These are phyloP conservation scores for Tuber borchii DNA, from an alignment of 495 filamentous ascomycete genomes.

Conservation along the genomic window DNA sequence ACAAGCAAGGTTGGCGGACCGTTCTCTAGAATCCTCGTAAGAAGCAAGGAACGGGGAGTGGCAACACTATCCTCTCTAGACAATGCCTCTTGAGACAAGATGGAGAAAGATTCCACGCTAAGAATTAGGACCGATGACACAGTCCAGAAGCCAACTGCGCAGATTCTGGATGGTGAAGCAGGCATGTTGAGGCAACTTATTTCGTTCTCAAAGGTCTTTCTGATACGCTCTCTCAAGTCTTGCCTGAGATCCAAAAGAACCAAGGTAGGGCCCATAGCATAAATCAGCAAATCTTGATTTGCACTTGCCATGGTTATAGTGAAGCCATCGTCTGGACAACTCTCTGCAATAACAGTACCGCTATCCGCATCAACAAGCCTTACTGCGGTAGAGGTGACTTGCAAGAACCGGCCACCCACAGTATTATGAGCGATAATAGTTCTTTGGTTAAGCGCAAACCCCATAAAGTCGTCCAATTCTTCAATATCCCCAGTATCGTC, in stretches of 20 bases:
- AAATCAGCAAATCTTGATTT: slow-evolving; percentile 59
- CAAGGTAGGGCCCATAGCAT: slow-evolving; percentile 64
- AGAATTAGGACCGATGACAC: slow-evolving; percentile 67
- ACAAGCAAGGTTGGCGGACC: slow-evolving; percentile 66
- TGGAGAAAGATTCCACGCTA: slow-evolving; percentile 56
- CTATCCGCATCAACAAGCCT: slow-evolving; percentile 61
- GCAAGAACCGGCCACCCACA: slow-evolving; percentile 58
- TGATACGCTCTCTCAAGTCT: slow-evolving; percentile 53
- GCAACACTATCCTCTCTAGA: slow-evolving; percentile 50
- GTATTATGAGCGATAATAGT: slow-evolving; percentile 69
- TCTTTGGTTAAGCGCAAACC: slow-evolving; percentile 60
- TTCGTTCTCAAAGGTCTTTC: slow-evolving; percentile 58
- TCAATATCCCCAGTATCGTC: slow-evolving; percentile 69
- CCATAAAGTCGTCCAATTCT: slow-evolving; percentile 67
- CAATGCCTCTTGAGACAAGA: slow-evolving; percentile 56
- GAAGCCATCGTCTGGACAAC: slow-evolving; percentile 55
- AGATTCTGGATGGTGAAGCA: slow-evolving; percentile 47
- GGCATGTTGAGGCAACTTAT: slow-evolving; percentile 75
- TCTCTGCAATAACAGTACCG: slow-evolving; percentile 57
- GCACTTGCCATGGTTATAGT: slow-evolving; percentile 73
- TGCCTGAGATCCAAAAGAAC: slow-evolving; percentile 58
- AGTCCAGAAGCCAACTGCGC: slow-evolving; percentile 79
- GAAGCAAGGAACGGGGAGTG: slow-evolving; percentile 72
- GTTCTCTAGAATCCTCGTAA: slow-evolving; percentile 63
- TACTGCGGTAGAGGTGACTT: slow-evolving; percentile 64